Conservation (phyloP, 31 red algal species). For the Bonnemaisonia californica region DNA sequence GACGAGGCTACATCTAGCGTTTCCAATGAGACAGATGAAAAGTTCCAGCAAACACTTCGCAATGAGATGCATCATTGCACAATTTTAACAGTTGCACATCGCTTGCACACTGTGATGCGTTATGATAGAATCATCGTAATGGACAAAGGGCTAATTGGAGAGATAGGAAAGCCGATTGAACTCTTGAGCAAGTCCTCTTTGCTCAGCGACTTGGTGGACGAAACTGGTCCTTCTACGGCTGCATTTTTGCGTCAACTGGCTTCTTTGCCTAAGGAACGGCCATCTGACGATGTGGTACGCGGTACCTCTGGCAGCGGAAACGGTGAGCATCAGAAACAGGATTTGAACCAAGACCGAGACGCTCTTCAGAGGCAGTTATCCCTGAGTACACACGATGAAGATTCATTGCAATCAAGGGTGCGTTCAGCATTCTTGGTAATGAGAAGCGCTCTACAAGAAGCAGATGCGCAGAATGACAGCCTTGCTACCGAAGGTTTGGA, state of each 20-base stretch:
- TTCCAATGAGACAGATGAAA: conserved; percentile 83
- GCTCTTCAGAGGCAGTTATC: not conserved
- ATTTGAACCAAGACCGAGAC: not conserved
- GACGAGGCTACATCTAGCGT: conserved; percentile 95
- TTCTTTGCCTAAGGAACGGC: conserved; percentile 29
- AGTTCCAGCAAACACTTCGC: conserved; percentile 87
- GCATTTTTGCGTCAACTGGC: conserved; percentile 65
- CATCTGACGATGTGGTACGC: not conserved
- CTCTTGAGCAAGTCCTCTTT: conserved; percentile 52
- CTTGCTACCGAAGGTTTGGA: not conserved
- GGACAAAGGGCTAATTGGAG: conserved; percentile 54
- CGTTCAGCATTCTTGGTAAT: conserved; percentile 22
- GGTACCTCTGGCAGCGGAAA: not conserved
- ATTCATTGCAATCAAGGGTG: not conserved
- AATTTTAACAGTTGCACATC: conserved; percentile 73
- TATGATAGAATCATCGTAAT: conserved; percentile 71
- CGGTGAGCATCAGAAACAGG: not conserved
- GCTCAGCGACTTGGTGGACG: conserved; percentile 73
- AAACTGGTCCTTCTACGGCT: conserved; percentile 80
- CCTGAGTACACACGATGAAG: not conserved
- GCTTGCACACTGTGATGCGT: conserved; percentile 61
- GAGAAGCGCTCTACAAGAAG: conserved; percentile 23
- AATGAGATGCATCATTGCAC: conserved; percentile 72
- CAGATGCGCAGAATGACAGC: not conserved
- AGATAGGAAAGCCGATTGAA: conserved; percentile 56